Evolutionary conservation across 2,329 filamentous ascomycete species (phyloP).

Genomic region (Colletotrichum truncatum): DNA sequence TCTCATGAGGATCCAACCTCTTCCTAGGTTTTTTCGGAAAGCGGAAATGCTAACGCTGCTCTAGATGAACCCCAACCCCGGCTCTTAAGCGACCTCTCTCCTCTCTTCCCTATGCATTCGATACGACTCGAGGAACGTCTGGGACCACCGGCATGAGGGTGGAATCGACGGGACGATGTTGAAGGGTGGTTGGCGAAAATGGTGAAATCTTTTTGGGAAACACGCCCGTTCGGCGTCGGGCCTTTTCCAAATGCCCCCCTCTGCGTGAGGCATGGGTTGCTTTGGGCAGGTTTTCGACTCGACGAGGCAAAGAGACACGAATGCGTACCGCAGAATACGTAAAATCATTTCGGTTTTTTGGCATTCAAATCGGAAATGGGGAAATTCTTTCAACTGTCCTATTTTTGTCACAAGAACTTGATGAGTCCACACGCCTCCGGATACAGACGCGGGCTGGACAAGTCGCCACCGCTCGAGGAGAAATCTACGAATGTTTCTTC

Average conservation of each 20-base stretch:
- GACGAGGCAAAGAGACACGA: constrained; percentile 21
- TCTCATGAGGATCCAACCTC: background rate
- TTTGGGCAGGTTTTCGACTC: background rate
- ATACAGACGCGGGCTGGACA: background rate
- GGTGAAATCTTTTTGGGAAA: constrained; percentile 28
- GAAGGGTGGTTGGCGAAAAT: constrained; percentile 25
- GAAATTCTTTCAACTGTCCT: constrained; percentile 3
- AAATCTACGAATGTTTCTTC: constrained; percentile 8
- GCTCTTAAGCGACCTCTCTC: constrained; percentile 40
- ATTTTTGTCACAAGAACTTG: constrained; percentile 4
- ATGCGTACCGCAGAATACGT: constrained; percentile 29
- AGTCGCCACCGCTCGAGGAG: background rate
- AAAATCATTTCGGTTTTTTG: constrained; percentile 26
- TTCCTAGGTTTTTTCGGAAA: background rate
- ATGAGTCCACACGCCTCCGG: background rate
- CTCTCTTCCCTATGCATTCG: constrained; percentile 26
- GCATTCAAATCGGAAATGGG: constrained; percentile 29
- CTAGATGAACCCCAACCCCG: constrained; percentile 54
- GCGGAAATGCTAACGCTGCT: constrained; percentile 29
- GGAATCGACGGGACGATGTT: constrained; percentile 30
- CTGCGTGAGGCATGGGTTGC: background rate
- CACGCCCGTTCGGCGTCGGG: constrained; percentile 12
- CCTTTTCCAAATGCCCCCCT: background rate
- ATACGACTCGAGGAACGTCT: constrained; percentile 34
- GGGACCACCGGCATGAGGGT: constrained; percentile 29